phyloP scores from a whole-genome alignment of 2,329 filamentous ascomycete species.

The Acephala macrosclerotiorum region DNA sequence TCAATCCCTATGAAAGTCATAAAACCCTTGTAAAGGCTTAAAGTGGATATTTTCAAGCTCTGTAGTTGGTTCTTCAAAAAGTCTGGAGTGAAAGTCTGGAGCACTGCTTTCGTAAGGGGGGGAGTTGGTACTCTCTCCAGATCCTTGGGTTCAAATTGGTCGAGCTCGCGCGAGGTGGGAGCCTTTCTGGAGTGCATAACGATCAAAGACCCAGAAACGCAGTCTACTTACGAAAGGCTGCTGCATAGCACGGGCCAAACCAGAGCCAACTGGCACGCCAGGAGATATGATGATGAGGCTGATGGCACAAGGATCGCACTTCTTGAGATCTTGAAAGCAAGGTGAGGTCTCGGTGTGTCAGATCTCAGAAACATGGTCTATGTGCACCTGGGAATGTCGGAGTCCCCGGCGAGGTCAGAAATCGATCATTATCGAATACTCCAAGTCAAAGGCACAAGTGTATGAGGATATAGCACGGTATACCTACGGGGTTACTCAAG shows the following conservation, averaged over 20 bases:
- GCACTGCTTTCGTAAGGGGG: too few relatives aligned
- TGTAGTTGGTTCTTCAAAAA: too few relatives aligned
- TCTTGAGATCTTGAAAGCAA: neutral
- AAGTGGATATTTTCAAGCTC: too few relatives aligned
- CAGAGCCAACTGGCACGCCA: neutral
- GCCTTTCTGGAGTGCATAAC: neutral
- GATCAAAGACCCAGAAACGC: neutral
- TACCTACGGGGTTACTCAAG: neutral
- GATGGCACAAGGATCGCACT: neutral
- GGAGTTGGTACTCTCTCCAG: constrained; percentile 35
- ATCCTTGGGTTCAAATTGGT: constrained; percentile 20
- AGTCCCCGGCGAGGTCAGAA: neutral
- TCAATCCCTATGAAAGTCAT: too few relatives aligned
- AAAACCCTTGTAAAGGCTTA: too few relatives aligned
- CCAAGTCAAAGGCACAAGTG: constrained; percentile 9
- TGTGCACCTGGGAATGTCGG: constrained; percentile 10
- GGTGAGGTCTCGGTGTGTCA: constrained; percentile 9
- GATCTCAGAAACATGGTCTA: constrained; percentile 17
- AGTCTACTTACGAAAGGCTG: neutral
- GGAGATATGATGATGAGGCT: neutral
- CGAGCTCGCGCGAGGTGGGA: constrained; percentile 9
- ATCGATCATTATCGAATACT: constrained; percentile 10
- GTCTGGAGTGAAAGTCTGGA: constrained; percentile 39
- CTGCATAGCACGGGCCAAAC: constrained; percentile 1
- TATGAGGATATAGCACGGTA: constrained; percentile 8